phyloP scores from a whole-genome alignment of 2,329 filamentous ascomycete genomes.

The Nothopassalora personata region DNA sequence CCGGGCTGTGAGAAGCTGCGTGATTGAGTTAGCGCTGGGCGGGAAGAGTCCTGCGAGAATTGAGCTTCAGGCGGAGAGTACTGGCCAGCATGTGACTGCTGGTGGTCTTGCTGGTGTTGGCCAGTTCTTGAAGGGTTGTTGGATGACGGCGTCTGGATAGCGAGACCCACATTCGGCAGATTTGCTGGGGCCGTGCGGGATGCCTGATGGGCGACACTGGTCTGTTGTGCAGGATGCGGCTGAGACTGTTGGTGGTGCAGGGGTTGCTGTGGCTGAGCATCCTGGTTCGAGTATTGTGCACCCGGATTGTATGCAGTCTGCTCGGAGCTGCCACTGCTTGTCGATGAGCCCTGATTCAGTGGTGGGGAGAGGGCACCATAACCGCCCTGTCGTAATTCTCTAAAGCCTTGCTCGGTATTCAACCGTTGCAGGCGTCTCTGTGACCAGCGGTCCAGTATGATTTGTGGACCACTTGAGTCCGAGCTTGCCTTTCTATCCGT shows the following conservation, averaged over 20 bases:
- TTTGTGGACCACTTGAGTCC: conserved; percentile 30
- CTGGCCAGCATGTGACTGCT: conserved; percentile 17
- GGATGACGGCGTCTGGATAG: conserved; percentile 22
- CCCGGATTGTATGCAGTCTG: conserved; percentile 12
- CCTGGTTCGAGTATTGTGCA: conserved; percentile 13
- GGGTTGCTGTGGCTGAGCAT: conserved; percentile 28
- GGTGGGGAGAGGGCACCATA: conserved; percentile 19
- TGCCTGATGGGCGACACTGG: conserved; percentile 20
- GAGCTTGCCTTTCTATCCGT: conserved; percentile 23
- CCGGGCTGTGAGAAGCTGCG: conserved; percentile 30
- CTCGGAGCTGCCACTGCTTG: conserved; percentile 11
- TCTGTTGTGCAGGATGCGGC: conserved; percentile 24
- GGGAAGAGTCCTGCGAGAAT: conserved; percentile 21
- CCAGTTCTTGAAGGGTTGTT: conserved; percentile 12
- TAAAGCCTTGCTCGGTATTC: conserved; percentile 37
- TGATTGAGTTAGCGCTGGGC: conserved; percentile 21
- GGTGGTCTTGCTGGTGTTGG: conserved; percentile 5
- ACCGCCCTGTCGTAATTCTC: conserved; percentile 34
- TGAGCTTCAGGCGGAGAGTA: conserved; percentile 20
- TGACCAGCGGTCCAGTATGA: conserved; percentile 33
- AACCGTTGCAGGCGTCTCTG: conserved; percentile 35
- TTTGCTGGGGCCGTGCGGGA: conserved; percentile 19
- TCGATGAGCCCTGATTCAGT: conserved; percentile 9
- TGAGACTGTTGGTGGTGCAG: conserved; percentile 27
- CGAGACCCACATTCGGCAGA: conserved; percentile 23